Evolutionary conservation across 768 basidiomycete species (phyloP).

Genomic region (Boletus vermiculosoides): DNA sequence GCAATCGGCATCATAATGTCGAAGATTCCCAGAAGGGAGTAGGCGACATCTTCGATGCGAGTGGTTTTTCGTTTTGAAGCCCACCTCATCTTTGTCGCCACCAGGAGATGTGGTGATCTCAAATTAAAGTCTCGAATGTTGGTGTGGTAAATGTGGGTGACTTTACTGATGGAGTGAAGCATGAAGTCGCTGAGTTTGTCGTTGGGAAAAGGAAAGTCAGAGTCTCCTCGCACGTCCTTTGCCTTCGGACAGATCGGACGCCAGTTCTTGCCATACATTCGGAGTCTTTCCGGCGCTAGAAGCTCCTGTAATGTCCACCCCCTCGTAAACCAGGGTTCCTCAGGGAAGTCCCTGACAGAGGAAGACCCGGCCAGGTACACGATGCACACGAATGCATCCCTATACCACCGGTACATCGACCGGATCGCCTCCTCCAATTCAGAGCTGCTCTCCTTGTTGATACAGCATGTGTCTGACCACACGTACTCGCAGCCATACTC

Average conservation of each 20-base stretch:
- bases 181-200: constrained; percentile 14
- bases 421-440: constrained; percentile 14
- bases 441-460: constrained; percentile 14
- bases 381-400: constrained; percentile 14
- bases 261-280: constrained; percentile 14
- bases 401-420: constrained; percentile 16
- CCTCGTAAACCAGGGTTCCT: constrained; percentile 12
- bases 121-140: constrained; percentile 3
- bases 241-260: neutral
- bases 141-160: neutral
- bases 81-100: constrained; percentile 17
- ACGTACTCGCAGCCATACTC: constrained; percentile 17
- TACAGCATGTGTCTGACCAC: constrained; percentile 25
- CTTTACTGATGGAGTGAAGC: neutral
- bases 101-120: constrained; percentile 3
- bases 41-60: constrained; percentile 9
- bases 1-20: constrained; percentile 12
- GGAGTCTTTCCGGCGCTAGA: constrained; percentile 7
- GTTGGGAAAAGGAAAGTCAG: constrained; percentile 7
- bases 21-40: constrained; percentile 13
- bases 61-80: constrained; percentile 14
- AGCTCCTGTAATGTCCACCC: constrained; percentile 18
- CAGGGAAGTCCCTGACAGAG: neutral
- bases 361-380: constrained; percentile 8
- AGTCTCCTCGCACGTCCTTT: neutral